Evolutionary conservation across 441 rosid genomes (phyloP), one percentile per base, ranked within the genome.

Genomic region (Pelargonium australe): DNA sequence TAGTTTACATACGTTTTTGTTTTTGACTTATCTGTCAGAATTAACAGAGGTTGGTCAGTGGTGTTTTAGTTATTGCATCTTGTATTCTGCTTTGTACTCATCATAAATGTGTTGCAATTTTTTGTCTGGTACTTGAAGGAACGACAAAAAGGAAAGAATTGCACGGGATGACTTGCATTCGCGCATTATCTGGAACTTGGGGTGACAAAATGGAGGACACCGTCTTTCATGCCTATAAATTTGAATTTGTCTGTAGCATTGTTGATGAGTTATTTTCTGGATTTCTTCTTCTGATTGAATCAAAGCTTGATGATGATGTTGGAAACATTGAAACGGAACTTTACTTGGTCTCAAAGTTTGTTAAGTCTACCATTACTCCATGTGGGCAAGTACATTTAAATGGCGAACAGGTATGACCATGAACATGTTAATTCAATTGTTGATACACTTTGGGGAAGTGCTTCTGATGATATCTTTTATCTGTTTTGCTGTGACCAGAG

Each of bases 81-180:
- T 37, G 7, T 37, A 37, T 5, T 37, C 41, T 37, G 41, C 41
- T 37, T 1, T 37, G 41, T 37, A 6, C 41, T 37, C 41, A 37
- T 37, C 7, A 2, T 25, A 37, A 37, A 6, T 5, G 41, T 37
- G 41, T 6, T 37, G 41, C 41, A 37, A 37, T 19, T 47, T 75
- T 34, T 47, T 64, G 14, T 64, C 53, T 19, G n/a, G 62, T 73
- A 63, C 73, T 63, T 72, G 44, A 82, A 92, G 99, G 99, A 67
- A 87, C 95, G 7, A 95, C 86, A 13, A 95, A 87, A 80, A 84
- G 97, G 71, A 95, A 95, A 85, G 99, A 95, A 81, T 73, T 95
- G 72, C 99, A 95, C 45, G 97, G 98, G 69, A 89, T 85, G 67
- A 76, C 82, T 37, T 62, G 73, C 31, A 76, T 85, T 70, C 85